Evolutionary conservation across 169 alveolate genomes (phyloP), one percentile per base, ranked within the genome.

Genomic region (Plasmodium ovale): DNA sequence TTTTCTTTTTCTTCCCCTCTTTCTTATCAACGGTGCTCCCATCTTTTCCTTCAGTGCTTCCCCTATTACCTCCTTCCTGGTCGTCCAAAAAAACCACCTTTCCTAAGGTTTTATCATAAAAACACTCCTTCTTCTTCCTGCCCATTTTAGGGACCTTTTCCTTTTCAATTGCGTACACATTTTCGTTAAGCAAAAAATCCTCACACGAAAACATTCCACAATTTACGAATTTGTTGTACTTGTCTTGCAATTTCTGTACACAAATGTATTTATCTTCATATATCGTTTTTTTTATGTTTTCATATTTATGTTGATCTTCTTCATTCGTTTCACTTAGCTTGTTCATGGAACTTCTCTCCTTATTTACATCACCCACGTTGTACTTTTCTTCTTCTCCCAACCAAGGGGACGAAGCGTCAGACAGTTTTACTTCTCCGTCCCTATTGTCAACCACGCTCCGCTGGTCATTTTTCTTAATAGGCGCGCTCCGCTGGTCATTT

Each of bases 221-320:
- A 12, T 37, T 82, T 23, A 82, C 51, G 29, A 82, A 51, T 69
- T 82, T 82, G 31, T 82, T 82, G 42, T 64, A 82, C 42, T 56
- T 58, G 0, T 37, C 47, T 16, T 44, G 21, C 33, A 82, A 0
- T 39, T 64, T 59, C 6, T 82, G 64, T 27, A 82, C 60, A 82
- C 64, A 53, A 10, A 65, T 10, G 31, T 53, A 10, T 27, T 82
- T 31, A 82, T 82, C 82, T 65, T 82, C 90, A 69, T 65, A 82
- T 7, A 82, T 7, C n/a, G 25, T 64, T 4, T 67, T 37, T 14
- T 70, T 64, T 3, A 9, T 5, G 7, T 70, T 44, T 33, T 27
- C 35, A 12, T 53, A 6, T 31, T 65, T 19, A 25, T 60, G 31
- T 21, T 54, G 51, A 23, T 33, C 27, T 70, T 77, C 60, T 12